Evolutionary conservation across 495 filamentous ascomycete species (phyloP).

Genomic region (Hypoxylon rickii): DNA sequence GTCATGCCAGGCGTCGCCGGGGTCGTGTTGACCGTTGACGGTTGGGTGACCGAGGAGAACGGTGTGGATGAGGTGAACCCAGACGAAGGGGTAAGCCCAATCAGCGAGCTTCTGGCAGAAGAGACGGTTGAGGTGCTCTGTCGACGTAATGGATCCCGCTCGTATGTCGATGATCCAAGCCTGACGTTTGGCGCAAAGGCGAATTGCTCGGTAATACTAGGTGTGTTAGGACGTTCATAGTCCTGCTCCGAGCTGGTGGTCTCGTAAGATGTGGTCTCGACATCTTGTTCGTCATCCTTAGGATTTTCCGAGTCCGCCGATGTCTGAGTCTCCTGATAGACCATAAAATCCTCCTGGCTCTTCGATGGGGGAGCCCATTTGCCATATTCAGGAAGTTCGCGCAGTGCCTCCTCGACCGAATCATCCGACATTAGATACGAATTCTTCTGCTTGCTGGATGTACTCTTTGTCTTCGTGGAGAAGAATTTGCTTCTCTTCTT

Average conservation of each 20-base stretch:
- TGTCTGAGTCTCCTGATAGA: slow-evolving; percentile 35
- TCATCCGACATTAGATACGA: slow-evolving; percentile 51
- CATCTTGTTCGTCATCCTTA: slow-evolving; percentile 14
- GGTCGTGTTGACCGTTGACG: slow-evolving; percentile 36
- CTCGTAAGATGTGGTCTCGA: background rate
- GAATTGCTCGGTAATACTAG: slow-evolving; percentile 25
- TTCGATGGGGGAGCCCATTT: slow-evolving; percentile 25
- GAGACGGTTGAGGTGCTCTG: slow-evolving; percentile 27
- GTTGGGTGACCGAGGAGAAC: slow-evolving; percentile 25
- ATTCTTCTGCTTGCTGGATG: slow-evolving; percentile 26
- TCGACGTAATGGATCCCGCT: slow-evolving; percentile 8
- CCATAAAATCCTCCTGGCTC: slow-evolving; percentile 25
- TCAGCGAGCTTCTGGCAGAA: slow-evolving; percentile 29
- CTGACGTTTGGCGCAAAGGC: slow-evolving; percentile 9
- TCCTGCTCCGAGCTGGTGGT: background rate
- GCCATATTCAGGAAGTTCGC: slow-evolving; percentile 45
- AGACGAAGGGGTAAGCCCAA: slow-evolving; percentile 36
- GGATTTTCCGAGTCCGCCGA: background rate
- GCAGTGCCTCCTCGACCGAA: slow-evolving; percentile 51
- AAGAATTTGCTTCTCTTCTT: slow-evolving; percentile 52
- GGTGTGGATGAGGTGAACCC: slow-evolving; percentile 24
- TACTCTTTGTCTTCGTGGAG: slow-evolving; percentile 21
- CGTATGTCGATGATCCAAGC: background rate
- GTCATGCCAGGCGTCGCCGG: slow-evolving; percentile 37
- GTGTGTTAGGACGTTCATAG: slow-evolving; percentile 19